These are phyloP conservation scores for Jamesozyma lodderae DNA, from an alignment of 805 yeast genomes.

Conservation along the genomic window DNA sequence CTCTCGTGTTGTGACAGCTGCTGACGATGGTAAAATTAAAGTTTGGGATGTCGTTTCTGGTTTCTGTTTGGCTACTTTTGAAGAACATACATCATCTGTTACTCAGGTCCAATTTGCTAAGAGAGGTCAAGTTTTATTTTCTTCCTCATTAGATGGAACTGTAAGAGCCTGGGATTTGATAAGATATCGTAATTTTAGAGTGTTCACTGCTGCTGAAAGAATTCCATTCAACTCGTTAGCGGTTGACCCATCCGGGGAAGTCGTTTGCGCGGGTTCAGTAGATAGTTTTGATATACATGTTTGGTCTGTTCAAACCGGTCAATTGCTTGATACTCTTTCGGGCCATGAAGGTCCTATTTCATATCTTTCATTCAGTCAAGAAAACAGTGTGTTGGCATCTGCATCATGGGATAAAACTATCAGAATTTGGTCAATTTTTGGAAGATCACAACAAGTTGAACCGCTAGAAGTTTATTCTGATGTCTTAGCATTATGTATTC, in stretches of 20 bases:
- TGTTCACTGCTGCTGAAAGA: constrained; percentile 85
- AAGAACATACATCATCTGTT: constrained; percentile 83
- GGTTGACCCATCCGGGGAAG: constrained; percentile 95
- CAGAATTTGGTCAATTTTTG: constrained; percentile 86
- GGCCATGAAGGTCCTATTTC: constrained; percentile 98
- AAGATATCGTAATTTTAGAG: constrained; percentile 87
- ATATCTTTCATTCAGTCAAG: constrained; percentile 73
- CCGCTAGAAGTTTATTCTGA: constrained; percentile 82
- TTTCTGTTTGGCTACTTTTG: constrained; percentile 84
- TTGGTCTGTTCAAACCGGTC: constrained; percentile 97
- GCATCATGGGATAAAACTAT: constrained; percentile 97
- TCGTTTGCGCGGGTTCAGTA: constrained; percentile 87
- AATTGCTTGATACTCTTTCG: constrained; percentile 71
- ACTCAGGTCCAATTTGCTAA: constrained; percentile 83
- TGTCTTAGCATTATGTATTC: constrained; percentile 69
- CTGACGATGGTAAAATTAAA: constrained; percentile 94
- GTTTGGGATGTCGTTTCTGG: constrained; percentile 94
- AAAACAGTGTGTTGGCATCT: constrained; percentile 69
- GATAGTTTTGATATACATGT: constrained; percentile 87
- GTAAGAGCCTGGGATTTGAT: constrained; percentile 95
- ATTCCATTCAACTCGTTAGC: constrained; percentile 83
- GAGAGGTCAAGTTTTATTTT: constrained; percentile 82
- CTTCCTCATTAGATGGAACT: constrained; percentile 91
- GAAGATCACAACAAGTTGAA: constrained; percentile 79
- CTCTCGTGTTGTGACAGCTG: constrained; percentile 79